phyloP scores from a whole-genome alignment of 148 eudicot genomes.

The Simmondsia chinensis region DNA sequence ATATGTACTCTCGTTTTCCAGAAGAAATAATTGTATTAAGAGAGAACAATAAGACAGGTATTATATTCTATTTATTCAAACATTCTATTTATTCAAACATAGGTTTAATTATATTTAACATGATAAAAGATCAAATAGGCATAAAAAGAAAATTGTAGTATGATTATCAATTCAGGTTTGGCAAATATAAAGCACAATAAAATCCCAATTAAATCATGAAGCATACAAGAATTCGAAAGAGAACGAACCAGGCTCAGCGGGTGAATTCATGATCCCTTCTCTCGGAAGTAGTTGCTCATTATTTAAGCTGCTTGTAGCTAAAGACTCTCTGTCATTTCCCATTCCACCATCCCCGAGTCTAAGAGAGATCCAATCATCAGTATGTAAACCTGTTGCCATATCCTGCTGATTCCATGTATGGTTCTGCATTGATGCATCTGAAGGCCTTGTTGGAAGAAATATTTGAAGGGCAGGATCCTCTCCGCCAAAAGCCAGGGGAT shows the following conservation, averaged over 20 bases:
- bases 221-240: too few species aligned
- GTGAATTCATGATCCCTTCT: slow-evolving; percentile 39
- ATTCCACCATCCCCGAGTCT: slow-evolving; percentile 70
- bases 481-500: slow-evolving; percentile 53
- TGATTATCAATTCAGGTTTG: too few species aligned
- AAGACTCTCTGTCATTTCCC: slow-evolving; percentile 25
- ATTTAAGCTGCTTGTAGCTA: slow-evolving; percentile 24
- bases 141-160: too few species aligned
- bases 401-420: slow-evolving; percentile 47
- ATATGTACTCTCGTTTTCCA: too few species aligned
- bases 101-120: too few species aligned
- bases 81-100: too few species aligned
- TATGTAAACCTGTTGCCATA: slow-evolving; percentile 36
- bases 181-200: too few species aligned
- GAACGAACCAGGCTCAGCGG: slow-evolving; percentile 57
- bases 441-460: slow-evolving; percentile 78
- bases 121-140: too few species aligned
- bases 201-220: too few species aligned
- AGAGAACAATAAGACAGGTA: too few species aligned
- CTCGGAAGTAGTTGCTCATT: slow-evolving; percentile 27
- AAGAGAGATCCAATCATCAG: slow-evolving; percentile 94
- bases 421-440: slow-evolving; percentile 33
- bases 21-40: too few species aligned
- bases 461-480: slow-evolving; percentile 70
- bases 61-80: too few species aligned